phyloP scores from a whole-genome alignment of 2,329 filamentous ascomycete species.

The Achaetomium macrosporum region DNA sequence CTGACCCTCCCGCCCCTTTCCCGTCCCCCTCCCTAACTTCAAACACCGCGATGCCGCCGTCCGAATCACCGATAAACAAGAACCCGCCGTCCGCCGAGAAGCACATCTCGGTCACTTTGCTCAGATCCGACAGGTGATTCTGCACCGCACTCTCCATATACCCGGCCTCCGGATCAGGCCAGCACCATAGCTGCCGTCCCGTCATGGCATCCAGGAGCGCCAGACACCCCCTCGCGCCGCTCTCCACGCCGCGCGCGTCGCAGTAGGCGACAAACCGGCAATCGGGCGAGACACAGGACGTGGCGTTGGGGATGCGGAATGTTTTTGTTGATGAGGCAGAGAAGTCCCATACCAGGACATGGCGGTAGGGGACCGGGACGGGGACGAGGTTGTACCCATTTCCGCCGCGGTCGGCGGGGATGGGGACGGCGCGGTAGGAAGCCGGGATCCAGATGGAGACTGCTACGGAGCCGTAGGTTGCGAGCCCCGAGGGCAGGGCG shows the following conservation, averaged over 20 bases:
- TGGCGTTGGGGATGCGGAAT: slow-evolving; percentile 36
- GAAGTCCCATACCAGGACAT: slow-evolving; percentile 38
- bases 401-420: slow-evolving; percentile 21
- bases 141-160: slow-evolving; percentile 26
- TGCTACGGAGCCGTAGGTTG: slow-evolving; percentile 34
- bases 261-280: slow-evolving; percentile 38
- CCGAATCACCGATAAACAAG: slow-evolving; percentile 32
- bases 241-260: slow-evolving; percentile 30
- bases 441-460: slow-evolving; percentile 39
- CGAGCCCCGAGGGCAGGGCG: slow-evolving; percentile 33
- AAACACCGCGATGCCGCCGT: slow-evolving; percentile 34
- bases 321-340: slow-evolving; percentile 33
- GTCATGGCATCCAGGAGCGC: slow-evolving; percentile 35
- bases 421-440: slow-evolving; percentile 31
- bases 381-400: slow-evolving; percentile 32
- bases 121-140: slow-evolving; percentile 31
- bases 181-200: slow-evolving; percentile 35
- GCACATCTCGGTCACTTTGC: slow-evolving; percentile 33
- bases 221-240: slow-evolving; percentile 31
- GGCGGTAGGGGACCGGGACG: slow-evolving; percentile 29
- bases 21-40: slow-evolving; percentile 28
- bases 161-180: slow-evolving; percentile 29
- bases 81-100: slow-evolving; percentile 35
- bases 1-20: not conserved
- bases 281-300: slow-evolving; percentile 36